A percentile compares a stretch with the other conserved stretches of the same genome.
phyloP scores from a whole-genome alignment of 352 stramenopile genomes.

The Poterioochromonas sp. region DNA sequence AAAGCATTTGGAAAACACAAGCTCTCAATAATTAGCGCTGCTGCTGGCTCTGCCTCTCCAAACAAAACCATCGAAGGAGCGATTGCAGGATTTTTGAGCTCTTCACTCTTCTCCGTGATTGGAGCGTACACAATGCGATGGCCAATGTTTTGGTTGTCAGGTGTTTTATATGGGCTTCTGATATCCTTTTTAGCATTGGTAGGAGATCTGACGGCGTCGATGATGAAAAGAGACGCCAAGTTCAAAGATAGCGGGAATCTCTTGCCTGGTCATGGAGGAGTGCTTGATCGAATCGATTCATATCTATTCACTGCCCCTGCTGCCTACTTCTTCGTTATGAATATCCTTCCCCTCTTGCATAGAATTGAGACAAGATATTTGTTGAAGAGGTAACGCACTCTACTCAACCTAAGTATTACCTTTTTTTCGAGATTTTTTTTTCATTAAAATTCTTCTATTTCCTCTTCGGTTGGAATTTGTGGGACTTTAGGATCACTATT shows the following conservation, averaged over 20 bases:
- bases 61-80: conserved; percentile 93
- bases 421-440: no score
- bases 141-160: conserved; percentile 63
- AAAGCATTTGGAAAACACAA: conserved; percentile 71
- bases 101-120: conserved; percentile 58
- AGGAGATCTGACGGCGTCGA: conserved; percentile 84
- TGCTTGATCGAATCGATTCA: conserved; percentile 87
- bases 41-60: conserved; percentile 73
- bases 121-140: conserved; percentile 72
- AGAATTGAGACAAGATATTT: no score
- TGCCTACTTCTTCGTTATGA: conserved; percentile 56
- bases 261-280: conserved; percentile 86
- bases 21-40: conserved; percentile 64
- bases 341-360: conserved; percentile 40
- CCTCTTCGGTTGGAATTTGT: no score
- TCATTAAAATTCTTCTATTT: no score
- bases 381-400: no score
- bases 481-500: no score
- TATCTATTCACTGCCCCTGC: conserved; percentile 79
- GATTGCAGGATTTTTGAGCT: conserved; percentile 63
- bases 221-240: conserved; percentile 84
- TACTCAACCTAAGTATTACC: no score
- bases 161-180: conserved; percentile 61
- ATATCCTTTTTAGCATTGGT: conserved; percentile 78
- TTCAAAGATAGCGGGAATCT: conserved; percentile 89